Evolutionary conservation across 164 flowering plant genomes (phyloP), one percentile per base, ranked within the genome.

Genomic region (Chimonanthus praecox): DNA sequence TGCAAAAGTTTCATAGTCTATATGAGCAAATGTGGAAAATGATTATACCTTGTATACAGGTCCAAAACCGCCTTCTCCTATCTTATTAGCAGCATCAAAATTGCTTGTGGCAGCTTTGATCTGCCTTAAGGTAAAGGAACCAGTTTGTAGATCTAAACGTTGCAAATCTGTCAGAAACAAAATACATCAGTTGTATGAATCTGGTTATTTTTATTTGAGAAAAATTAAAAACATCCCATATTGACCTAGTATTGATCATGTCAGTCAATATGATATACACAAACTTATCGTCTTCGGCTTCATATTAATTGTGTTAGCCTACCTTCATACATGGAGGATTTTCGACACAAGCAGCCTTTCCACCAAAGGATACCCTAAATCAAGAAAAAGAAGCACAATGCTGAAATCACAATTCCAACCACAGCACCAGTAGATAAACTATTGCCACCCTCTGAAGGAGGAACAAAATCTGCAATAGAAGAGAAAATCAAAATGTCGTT

Each of bases 1-100:
- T 63, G 20, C 20, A 58, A 18, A 7, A 18, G 20, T 58, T 58
- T n/a, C 61, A 5, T 63, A 58, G 13, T 49, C 33, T 21, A 21
- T 21, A 0, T 33, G 33, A 33, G 33, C 33, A 1, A 33, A 33
- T 33, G 33, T 33, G 21, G 21, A 20, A 20, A 20, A 20, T 20
- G 21, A 20, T 33, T 33, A 21, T 81, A 85, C 91, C 88, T 86
- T 86, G 85, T 79, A 88, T 58, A 88, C 91, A 48, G 87, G 69
- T 61, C 91, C 91, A 88, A 78, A 33, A 33, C 33, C 1, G 33
- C 33, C 33, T 33, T 33, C 33, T 33, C 33, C 33, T 33, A 33
- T 33, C 81, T 85, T 88, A 72, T 86, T 86, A 58, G 60, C 75
- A 70, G 70, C 3, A 81, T 80, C 81, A 72, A 87, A 87, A 67